phyloP scores from a whole-genome alignment of 805 yeast species.

The Saccharomycopsis sp. region DNA sequence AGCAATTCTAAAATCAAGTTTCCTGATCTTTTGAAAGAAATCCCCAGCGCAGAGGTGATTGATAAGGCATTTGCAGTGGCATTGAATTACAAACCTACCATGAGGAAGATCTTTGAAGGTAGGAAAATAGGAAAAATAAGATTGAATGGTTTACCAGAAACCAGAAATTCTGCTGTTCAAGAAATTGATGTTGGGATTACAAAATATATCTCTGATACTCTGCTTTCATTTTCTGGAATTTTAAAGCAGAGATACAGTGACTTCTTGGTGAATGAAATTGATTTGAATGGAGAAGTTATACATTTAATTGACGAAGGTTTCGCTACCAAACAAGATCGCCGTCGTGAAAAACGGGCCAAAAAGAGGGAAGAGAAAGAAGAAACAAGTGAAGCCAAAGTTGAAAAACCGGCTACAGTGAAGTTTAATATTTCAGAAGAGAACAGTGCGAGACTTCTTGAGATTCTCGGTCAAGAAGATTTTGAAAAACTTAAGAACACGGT shows the following conservation, averaged over 20 bases:
- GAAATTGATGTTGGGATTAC: constrained; percentile 73
- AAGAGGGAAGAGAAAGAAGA: constrained; percentile 24
- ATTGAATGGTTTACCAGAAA: background rate
- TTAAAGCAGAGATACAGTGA: constrained; percentile 90
- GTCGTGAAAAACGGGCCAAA: constrained; percentile 34
- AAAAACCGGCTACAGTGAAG: constrained; percentile 21
- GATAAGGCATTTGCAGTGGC: constrained; percentile 46
- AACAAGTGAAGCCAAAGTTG: constrained; percentile 23
- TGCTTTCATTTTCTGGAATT: constrained; percentile 66
- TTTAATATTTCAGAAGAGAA: constrained; percentile 14
- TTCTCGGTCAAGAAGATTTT: constrained; percentile 15
- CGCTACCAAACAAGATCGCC: constrained; percentile 37
- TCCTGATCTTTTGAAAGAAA: constrained; percentile 36
- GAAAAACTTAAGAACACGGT: constrained; percentile 33
- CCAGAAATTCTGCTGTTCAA: constrained; percentile 8
- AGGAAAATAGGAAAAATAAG: background rate
- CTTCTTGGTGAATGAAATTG: constrained; percentile 88
- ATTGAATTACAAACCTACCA: constrained; percentile 45
- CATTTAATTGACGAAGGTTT: constrained; percentile 73
- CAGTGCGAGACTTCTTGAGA: constrained; percentile 3
- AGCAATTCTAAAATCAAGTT: constrained; percentile 27
- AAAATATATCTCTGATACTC: constrained; percentile 46
- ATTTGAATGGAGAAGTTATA: constrained; percentile 57
- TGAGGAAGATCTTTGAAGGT: constrained; percentile 30
- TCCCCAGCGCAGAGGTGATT: constrained; percentile 38